Conservation (phyloP, 2,329 filamentous ascomycete species). For the Tetracladium maxilliforme region DNA sequence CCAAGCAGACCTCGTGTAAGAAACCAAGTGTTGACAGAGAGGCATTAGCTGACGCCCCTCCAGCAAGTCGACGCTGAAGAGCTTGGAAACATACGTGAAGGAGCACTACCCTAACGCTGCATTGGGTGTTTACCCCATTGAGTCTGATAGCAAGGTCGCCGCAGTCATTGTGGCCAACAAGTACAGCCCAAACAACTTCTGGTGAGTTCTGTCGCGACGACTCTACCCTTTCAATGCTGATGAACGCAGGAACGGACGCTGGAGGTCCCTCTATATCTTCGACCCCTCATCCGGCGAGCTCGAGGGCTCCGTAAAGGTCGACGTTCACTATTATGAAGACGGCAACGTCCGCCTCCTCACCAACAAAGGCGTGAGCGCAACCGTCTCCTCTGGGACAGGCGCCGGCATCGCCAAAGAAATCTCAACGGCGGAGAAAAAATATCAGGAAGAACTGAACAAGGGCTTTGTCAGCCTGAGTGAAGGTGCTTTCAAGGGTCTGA, state of each 20-base stretch:
- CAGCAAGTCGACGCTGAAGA: conserved; percentile 75
- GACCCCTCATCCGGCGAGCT: conserved; percentile 53
- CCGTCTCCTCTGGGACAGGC: conserved; percentile 45
- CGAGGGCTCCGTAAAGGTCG: conserved; percentile 73
- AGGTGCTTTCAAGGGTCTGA: conserved; percentile 84
- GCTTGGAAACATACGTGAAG: conserved; percentile 56
- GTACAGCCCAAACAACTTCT: conserved; percentile 96
- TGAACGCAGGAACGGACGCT: conserved; percentile 70
- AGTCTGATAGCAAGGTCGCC: conserved; percentile 62
- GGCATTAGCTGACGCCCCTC: conserved; percentile 2
- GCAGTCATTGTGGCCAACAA: conserved; percentile 86
- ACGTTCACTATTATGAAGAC: conserved; percentile 99
- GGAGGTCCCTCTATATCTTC: conserved; percentile 78
- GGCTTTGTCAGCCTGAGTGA: conserved; percentile 82
- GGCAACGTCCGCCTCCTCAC: conserved; percentile 91
- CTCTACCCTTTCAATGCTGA: background rate
- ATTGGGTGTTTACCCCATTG: conserved; percentile 69
- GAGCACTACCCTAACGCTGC: conserved; percentile 82
- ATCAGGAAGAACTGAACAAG: conserved; percentile 89
- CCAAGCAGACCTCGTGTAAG: conserved; percentile 69
- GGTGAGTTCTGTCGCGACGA: conserved; percentile 33
- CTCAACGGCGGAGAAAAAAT: conserved; percentile 69
- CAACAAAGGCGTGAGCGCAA: conserved; percentile 56
- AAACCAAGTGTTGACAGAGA: background rate
- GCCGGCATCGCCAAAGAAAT: conserved; percentile 66